A percentile compares a stretch with the other conserved stretches of the same genome.
These are phyloP conservation scores for Medicago arabica DNA, from an alignment of 306 rosid species.

Conservation along the genomic window DNA sequence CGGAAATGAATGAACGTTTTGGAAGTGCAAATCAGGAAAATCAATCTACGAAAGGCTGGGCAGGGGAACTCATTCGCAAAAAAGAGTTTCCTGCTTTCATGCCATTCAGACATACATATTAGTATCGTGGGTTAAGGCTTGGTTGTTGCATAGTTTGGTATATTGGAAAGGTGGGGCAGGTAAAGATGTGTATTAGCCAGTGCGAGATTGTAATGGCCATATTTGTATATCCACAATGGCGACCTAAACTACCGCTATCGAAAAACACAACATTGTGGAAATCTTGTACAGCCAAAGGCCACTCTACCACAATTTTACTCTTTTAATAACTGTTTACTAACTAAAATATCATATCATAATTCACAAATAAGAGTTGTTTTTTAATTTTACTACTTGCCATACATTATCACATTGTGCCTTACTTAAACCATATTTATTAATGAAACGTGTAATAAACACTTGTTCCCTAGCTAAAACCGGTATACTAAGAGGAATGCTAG, in stretches of 20 bases:
- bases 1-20: background rate
- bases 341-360: background rate
- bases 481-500: too few relatives aligned
- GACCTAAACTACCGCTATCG: background rate
- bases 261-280: background rate
- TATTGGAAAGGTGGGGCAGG: background rate
- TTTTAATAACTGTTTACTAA: background rate
- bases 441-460: background rate
- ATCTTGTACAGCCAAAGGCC: background rate
- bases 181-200: background rate
- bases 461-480: background rate
- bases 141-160: background rate
- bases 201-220: background rate
- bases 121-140: too few relatives aligned
- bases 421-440: slow-evolving; percentile 1
- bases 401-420: background rate
- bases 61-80: background rate
- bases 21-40: background rate
- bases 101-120: background rate
- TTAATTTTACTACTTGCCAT: background rate
- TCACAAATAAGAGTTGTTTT: background rate
- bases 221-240: background rate
- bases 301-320: background rate
- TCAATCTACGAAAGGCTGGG: background rate
- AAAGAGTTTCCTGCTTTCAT: background rate